phyloP scores from a whole-genome alignment of 176 grass and related monocot genomes.

The Zea mays region DNA sequence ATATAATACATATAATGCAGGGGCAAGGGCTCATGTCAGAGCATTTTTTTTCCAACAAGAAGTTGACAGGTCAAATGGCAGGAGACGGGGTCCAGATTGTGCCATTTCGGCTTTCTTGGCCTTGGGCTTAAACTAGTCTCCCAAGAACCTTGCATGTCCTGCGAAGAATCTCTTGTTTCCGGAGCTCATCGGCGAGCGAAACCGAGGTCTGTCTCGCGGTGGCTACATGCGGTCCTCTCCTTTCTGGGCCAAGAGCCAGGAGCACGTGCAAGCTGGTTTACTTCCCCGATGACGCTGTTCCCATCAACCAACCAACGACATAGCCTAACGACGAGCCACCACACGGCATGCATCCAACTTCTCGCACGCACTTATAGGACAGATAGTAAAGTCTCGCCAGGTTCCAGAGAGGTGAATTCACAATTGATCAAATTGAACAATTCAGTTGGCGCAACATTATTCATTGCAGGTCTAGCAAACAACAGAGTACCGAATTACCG shows the following conservation, averaged over 20 bases:
- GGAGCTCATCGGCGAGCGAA: slow-evolving; percentile 46
- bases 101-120: slow-evolving; percentile 37
- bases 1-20: slow-evolving; percentile 22
- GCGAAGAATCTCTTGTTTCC: slow-evolving; percentile 66
- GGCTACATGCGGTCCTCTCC: slow-evolving; percentile 13
- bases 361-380: slow-evolving; percentile 8
- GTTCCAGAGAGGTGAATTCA: background rate
- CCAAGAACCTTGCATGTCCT: slow-evolving; percentile 37
- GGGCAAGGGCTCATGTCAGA: slow-evolving; percentile 12
- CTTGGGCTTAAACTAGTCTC: slow-evolving; percentile 36
- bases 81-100: slow-evolving; percentile 27
- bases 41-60: slow-evolving; percentile 27
- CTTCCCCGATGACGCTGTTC: slow-evolving; percentile 26
- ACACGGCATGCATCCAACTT: slow-evolving; percentile 30
- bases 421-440: background rate
- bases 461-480: background rate
- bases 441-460: background rate
- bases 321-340: slow-evolving; percentile 32
- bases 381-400: too few species aligned
- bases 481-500: background rate
- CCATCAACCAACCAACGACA: slow-evolving; percentile 15
- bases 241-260: background rate
- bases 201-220: slow-evolving; percentile 23
- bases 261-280: slow-evolving; percentile 23
- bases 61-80: slow-evolving; percentile 47